phyloP scores from a whole-genome alignment of 2,329 filamentous ascomycete species.

The Dactylellina cionopaga region DNA sequence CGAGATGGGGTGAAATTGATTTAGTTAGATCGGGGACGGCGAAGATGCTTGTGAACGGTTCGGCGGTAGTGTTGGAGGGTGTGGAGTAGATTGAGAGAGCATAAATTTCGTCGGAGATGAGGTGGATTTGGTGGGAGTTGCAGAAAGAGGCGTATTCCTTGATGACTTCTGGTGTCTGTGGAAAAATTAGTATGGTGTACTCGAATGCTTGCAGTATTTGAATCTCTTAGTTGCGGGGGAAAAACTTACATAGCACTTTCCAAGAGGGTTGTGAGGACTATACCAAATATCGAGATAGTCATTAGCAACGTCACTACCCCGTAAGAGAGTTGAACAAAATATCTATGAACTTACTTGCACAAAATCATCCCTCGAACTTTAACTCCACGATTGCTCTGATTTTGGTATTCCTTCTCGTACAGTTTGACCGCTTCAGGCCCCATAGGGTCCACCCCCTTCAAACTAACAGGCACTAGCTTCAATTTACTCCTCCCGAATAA shows the following conservation, averaged over 20 bases:
- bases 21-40: conserved; percentile 63
- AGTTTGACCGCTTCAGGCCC: conserved; percentile 61
- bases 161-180: conserved; percentile 55
- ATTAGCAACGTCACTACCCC: conserved; percentile 56
- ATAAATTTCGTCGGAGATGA: conserved; percentile 71
- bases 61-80: conserved; percentile 56
- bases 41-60: conserved; percentile 64
- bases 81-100: conserved; percentile 67
- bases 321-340: conserved; percentile 56
- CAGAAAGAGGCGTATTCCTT: conserved; percentile 64
- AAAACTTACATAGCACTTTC: conserved; percentile 58
- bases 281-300: neutral
- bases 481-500: conserved; percentile 43
- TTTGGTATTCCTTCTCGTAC: conserved; percentile 63
- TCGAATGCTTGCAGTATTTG: no score
- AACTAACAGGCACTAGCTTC: conserved; percentile 62
- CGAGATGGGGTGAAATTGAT: conserved; percentile 58
- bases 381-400: conserved; percentile 60
- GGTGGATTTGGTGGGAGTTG: conserved; percentile 65
- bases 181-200: conserved; percentile 4
- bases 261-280: conserved; percentile 60
- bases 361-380: conserved; percentile 65
- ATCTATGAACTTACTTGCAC: conserved; percentile 58
- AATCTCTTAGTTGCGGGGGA: neutral
- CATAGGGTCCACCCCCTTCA: conserved; percentile 63